Conservation (phyloP, 176 grass and related monocot genomes). For the Eragrostis curvula region DNA sequence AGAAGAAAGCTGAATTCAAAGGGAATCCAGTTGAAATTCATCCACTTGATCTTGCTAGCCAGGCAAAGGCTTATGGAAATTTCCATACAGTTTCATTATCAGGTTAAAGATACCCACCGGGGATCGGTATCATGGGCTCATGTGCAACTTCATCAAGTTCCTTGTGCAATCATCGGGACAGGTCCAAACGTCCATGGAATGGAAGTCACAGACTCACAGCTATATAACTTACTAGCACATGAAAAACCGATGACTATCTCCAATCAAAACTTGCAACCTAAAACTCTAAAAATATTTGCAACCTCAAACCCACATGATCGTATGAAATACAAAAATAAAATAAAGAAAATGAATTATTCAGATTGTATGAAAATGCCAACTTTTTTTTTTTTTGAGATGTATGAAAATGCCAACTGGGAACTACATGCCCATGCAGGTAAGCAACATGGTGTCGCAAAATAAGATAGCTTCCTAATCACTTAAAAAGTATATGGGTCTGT, state of each 20-base stretch:
- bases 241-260: conserved; percentile 2
- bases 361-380: neutral
- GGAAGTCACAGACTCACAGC: neutral
- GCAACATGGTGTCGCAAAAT: neutral
- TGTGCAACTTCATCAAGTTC: conserved; percentile 9
- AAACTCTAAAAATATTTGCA: too few relatives aligned
- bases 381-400: too few relatives aligned
- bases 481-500: neutral
- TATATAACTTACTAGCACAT: neutral
- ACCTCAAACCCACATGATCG: conserved; percentile 1
- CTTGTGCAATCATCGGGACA: neutral
- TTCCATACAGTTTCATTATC: too few relatives aligned
- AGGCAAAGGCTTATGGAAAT: too few relatives aligned
- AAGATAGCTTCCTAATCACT: neutral
- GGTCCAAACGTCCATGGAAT: neutral
- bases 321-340: neutral
- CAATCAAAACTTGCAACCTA: conserved; percentile 26
- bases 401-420: neutral
- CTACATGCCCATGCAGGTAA: neutral
- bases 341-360: neutral
- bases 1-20: too few relatives aligned
- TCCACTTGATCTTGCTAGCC: too few relatives aligned
- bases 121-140: neutral
- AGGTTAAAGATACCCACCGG: too few relatives aligned
- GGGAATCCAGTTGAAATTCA: too few relatives aligned